phyloP scores from a whole-genome alignment of 352 stramenopile species.

The Phytopythium mirpurense region DNA sequence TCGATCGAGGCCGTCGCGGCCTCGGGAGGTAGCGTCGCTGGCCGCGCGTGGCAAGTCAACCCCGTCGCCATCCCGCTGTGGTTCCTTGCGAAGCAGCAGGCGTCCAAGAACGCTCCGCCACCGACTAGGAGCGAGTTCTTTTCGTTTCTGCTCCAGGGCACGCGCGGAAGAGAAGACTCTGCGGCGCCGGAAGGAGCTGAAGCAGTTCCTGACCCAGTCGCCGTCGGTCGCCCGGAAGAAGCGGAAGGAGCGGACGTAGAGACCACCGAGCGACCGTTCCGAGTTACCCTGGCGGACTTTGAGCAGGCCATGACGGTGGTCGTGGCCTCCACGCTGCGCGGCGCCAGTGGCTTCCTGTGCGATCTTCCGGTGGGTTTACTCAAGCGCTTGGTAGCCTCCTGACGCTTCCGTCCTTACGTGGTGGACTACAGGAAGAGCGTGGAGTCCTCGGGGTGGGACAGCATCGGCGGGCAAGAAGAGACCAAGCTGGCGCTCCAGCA shows the following conservation, averaged over 20 bases:
- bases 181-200: background rate
- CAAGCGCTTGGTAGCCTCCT: too few relatives aligned
- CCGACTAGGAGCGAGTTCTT: conserved; percentile 29
- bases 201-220: background rate
- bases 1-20: conserved; percentile 27
- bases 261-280: conserved; percentile 17
- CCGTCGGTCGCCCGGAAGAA: background rate
- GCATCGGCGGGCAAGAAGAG: conserved; percentile 64
- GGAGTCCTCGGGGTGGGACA: conserved; percentile 60
- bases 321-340: conserved; percentile 57
- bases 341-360: conserved; percentile 50
- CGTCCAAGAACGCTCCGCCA: conserved; percentile 3
- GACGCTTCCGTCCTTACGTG: too few relatives aligned
- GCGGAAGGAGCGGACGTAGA: background rate
- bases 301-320: conserved; percentile 67
- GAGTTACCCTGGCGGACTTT: conserved; percentile 69
- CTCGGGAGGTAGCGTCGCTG: conserved; percentile 22
- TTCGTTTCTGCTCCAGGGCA: conserved; percentile 28
- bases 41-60: conserved; percentile 51
- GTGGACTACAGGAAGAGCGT: conserved; percentile 37
- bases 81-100: conserved; percentile 44
- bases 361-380: conserved; percentile 8
- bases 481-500: conserved; percentile 80
- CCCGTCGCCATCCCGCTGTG: conserved; percentile 61
- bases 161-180: background rate